Conservation (phyloP, 805 yeast species). For the Candida glaebosa region DNA sequence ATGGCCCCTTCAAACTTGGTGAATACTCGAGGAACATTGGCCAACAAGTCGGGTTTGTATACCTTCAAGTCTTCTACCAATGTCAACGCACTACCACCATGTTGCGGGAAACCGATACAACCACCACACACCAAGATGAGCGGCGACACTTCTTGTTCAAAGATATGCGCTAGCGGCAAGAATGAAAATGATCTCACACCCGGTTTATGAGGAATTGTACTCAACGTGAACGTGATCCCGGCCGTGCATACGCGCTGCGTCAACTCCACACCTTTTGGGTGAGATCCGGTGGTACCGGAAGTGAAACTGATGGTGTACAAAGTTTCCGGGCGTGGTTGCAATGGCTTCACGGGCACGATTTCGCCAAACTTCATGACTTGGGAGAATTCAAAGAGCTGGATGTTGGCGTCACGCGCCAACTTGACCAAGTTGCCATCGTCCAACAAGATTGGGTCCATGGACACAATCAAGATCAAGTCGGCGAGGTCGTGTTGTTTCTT, state of each 20-base stretch:
- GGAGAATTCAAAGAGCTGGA: constrained; percentile 26
- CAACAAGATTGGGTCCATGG: constrained; percentile 35
- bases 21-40: constrained; percentile 38
- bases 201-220: constrained; percentile 22
- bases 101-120: constrained; percentile 49
- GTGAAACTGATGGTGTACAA: constrained; percentile 65
- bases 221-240: constrained; percentile 36
- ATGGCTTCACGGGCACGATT: constrained; percentile 23
- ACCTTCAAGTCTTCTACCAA: constrained; percentile 26
- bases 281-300: constrained; percentile 68
- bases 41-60: constrained; percentile 25
- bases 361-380: constrained; percentile 30
- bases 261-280: constrained; percentile 65
- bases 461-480: constrained; percentile 28
- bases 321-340: constrained; percentile 49
- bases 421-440: constrained; percentile 25
- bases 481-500: constrained; percentile 22
- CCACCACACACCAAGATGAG: constrained; percentile 46
- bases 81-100: constrained; percentile 24
- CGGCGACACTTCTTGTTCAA: constrained; percentile 47
- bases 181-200: constrained; percentile 33
- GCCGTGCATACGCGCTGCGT: constrained; percentile 52
- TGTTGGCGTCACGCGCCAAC: constrained; percentile 15
- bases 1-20: constrained; percentile 29
- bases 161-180: constrained; percentile 59